Evolutionary conservation across 257 asterid genomes (phyloP), one percentile per base, ranked within the genome.

Genomic region (Nicotiana undulata): DNA sequence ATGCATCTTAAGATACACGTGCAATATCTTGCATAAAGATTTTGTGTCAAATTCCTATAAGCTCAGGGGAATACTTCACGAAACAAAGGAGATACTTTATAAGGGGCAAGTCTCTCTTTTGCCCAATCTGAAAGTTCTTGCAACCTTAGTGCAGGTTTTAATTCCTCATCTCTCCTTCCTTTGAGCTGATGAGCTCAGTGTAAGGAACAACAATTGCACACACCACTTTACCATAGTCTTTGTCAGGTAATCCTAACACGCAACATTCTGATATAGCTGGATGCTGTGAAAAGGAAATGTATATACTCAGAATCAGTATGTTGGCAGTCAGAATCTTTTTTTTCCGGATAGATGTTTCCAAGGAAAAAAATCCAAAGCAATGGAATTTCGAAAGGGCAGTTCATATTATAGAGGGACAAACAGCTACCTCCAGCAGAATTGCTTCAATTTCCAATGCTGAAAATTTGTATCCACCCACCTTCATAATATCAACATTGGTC

Each of bases 391-490:
- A 63, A 63, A 31, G 17, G 13, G 13, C 44, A 61, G 83, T 67
- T 77, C 37, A 68, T 32, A 79, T 17, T 15, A 74, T 53, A 67
- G 59, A 26, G 34, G 13, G 82, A 76, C 7, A 29, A 82, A 85
- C 64, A 80, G 81, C 84, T 56, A 92, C 98, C 98, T 93, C 97
- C 46, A 94, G 82, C 77, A 94, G 96, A 81, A 93, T 88, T 46
- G 97, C 97, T 86, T 94, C 98, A 79, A 94, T 94, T 87, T 94
- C 98, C 77, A 94, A 91, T 3, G 98, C 98, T 26, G 98, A 94
- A 85, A 94, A 88, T 85, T 94, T 94, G 52, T 88, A 94, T 44
- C 98, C 98, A 40, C 98, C 97, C 72, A 91, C 97, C 89, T 94
- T 94, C 97, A 94, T 91, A 82, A 94, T 93, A 86, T 94, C 97